Evolutionary conservation across 164 flowering plant genomes (phyloP), one percentile per base, ranked within the genome.

Genomic region (Annona squamosa): DNA sequence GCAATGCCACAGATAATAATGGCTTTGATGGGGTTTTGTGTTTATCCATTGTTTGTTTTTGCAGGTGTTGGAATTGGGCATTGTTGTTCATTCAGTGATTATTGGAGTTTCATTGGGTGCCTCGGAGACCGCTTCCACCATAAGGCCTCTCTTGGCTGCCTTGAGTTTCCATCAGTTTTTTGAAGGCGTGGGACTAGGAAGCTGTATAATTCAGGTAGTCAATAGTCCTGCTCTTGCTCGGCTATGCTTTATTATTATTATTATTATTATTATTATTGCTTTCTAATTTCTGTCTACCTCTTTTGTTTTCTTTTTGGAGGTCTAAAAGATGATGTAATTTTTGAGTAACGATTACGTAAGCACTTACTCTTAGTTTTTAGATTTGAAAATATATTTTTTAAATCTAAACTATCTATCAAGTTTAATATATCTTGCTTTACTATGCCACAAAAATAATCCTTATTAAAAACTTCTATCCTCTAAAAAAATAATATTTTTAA

Each of bases 101-200:
- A 78, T 78, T 78, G 80, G 80, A 65, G 62, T 78, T 17, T 59
- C 77, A 7, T 26, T 74, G 71, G 80, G 80, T 46, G 80, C 77
- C 47, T 78, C 74, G 42, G 56, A 71, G 7, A 74, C 67, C 61
- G 77, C 77, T 4, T 71, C 74, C 2, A 67, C 71, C 47, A 67
- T 78, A 46, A 78, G 71, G 69, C 72, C 79, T 46, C 76, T 77
- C 4, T 41, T 73, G 37, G 73, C 76, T 17, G 79, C 79, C 43
- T 18, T 77, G 67, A 69, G 70, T 41, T 77, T 77, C 73, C 79
- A 77, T 77, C 77, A 77, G 44, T 48, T 56, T 13, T 44, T 71
- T 59, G 65, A 61, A 19, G 73, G 73, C 47, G 16, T 71, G 72
- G 72, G 72, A 52, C 10, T 56, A 3, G 63, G 72, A 26, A 63